phyloP scores from a whole-genome alignment of 768 basidiomycete genomes.

The Phanerochaete sordida region DNA sequence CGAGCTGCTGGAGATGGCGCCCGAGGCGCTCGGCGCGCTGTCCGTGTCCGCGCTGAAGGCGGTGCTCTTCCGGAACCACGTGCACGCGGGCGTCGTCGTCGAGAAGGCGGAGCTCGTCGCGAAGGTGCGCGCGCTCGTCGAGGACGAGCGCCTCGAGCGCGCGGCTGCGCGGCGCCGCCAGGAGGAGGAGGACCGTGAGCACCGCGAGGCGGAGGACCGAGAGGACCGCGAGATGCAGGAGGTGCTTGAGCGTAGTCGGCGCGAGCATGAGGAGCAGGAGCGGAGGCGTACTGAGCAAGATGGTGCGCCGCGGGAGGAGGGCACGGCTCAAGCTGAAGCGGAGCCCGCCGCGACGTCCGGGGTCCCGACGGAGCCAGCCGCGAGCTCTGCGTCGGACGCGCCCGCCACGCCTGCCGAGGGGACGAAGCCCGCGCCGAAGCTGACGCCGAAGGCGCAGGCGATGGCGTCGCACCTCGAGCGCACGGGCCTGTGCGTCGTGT shows the following conservation, averaged over 20 bases:
- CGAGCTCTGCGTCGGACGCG: not conserved
- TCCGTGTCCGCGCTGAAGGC: conserved; percentile 73
- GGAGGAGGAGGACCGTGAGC: conserved; percentile 24
- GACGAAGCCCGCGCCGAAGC: conserved; percentile 18
- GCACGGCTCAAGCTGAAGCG: not conserved
- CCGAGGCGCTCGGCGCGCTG: conserved; percentile 53
- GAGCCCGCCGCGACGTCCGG: too few relatives aligned
- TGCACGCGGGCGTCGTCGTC: conserved; percentile 62
- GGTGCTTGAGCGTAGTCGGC: conserved; percentile 9
- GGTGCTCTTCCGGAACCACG: conserved; percentile 76
- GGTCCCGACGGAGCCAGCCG: not conserved
- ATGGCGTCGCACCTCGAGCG: conserved; percentile 50
- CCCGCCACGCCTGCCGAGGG: conserved; percentile 3
- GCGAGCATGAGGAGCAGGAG: not conserved
- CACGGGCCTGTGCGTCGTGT: conserved; percentile 83
- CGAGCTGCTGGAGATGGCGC: conserved; percentile 59
- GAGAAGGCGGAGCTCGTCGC: conserved; percentile 85
- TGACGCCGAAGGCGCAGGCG: conserved; percentile 36
- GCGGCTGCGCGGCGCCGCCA: conserved; percentile 17
- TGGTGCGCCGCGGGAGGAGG: not conserved
- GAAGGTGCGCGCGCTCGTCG: conserved; percentile 61
- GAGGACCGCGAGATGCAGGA: conserved; percentile 19
- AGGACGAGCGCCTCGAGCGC: conserved; percentile 34
- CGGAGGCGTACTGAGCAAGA: not conserved
- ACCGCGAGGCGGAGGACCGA: conserved; percentile 16